These are phyloP conservation scores for Cryptococcus sp. DNA, from an alignment of 1,284 basidiomycete species.

Conservation along the genomic window DNA sequence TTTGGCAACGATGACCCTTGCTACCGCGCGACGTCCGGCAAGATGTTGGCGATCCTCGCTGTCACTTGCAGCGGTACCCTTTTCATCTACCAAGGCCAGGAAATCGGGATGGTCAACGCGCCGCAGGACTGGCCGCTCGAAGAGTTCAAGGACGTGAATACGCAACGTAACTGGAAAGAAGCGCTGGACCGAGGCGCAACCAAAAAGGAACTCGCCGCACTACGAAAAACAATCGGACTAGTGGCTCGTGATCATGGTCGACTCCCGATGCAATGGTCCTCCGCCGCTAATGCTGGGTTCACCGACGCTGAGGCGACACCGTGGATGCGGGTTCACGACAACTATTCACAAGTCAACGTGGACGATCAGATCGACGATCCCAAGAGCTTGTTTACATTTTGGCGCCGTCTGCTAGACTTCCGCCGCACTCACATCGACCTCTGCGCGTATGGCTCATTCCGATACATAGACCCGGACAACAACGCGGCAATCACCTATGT, in stretches of 20 bases:
- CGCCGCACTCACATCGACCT: constrained; percentile 15
- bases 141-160: constrained; percentile 64
- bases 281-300: constrained; percentile 64
- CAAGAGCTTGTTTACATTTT: constrained; percentile 41
- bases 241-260: constrained; percentile 72
- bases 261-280: constrained; percentile 60
- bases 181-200: constrained; percentile 41
- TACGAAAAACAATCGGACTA: constrained; percentile 61
- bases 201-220: constrained; percentile 62
- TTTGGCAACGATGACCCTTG: constrained; percentile 64
- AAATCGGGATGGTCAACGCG: constrained; percentile 70
- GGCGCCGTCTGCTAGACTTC: constrained; percentile 45
- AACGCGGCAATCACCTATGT: too few species aligned
- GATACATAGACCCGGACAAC: too few species aligned
- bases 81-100: constrained; percentile 70
- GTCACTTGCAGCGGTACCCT: constrained; percentile 66
- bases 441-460: too few species aligned
- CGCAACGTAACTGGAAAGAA: constrained; percentile 26
- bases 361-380: constrained; percentile 47
- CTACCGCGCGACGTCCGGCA: constrained; percentile 62
- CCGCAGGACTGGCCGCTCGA: constrained; percentile 66
- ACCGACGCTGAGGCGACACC: constrained; percentile 58
- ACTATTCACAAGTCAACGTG: constrained; percentile 66
- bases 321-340: constrained; percentile 76
- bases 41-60: constrained; percentile 66